Conservation (phyloP, 2,329 filamentous ascomycete genomes). For the Harringtonia aguacate region DNA sequence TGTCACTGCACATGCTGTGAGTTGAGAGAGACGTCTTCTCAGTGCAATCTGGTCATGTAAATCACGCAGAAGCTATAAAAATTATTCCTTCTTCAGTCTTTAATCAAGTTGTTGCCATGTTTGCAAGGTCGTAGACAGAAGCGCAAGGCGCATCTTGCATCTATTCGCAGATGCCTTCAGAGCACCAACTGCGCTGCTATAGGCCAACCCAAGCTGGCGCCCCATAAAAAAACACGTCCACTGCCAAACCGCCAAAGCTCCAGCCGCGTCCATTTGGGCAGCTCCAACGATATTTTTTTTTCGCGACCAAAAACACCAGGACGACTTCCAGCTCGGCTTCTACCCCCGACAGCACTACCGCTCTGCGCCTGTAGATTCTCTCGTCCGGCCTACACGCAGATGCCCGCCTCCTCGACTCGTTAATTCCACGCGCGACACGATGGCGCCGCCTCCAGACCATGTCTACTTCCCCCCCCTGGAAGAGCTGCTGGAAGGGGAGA, state of each 20-base stretch:
- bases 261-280: slow-evolving; percentile 10
- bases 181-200: not conserved
- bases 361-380: not conserved
- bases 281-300: slow-evolving; percentile 5
- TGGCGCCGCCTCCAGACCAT: slow-evolving; percentile 60
- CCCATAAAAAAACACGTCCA: slow-evolving; percentile 7
- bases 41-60: no score
- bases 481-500: slow-evolving; percentile 72
- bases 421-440: slow-evolving; percentile 30
- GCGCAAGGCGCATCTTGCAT: no score
- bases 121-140: no score
- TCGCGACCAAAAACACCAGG: slow-evolving; percentile 2
- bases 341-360: not conserved
- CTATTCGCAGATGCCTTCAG: no score
- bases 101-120: no score
- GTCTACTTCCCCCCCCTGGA: slow-evolving; percentile 78
- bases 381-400: not conserved
- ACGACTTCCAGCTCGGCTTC: not conserved
- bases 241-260: slow-evolving; percentile 9
- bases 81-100: no score
- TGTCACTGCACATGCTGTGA: no score
- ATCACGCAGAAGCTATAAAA: no score
- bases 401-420: slow-evolving; percentile 1
- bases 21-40: no score
- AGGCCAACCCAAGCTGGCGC: not conserved